These are phyloP conservation scores for Aspergillus olivimuriae DNA, from an alignment of 495 filamentous ascomycete species.

Conservation along the genomic window DNA sequence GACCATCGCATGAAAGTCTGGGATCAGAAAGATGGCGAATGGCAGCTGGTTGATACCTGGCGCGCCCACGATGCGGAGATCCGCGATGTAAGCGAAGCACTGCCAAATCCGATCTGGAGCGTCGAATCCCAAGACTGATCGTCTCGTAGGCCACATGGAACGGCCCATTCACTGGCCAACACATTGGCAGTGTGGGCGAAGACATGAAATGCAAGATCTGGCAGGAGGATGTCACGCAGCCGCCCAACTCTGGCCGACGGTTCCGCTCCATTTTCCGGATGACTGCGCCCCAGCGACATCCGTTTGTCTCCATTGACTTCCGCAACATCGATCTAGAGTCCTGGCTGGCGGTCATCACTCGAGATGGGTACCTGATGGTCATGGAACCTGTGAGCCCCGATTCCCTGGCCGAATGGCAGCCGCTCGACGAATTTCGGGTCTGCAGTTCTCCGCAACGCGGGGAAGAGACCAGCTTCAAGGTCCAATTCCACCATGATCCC, in stretches of 20 bases:
- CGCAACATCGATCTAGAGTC: constrained; percentile 68
- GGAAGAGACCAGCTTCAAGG: constrained; percentile 78
- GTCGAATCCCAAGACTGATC: constrained; percentile 8
- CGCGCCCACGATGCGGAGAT: constrained; percentile 88
- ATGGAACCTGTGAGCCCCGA: constrained; percentile 86
- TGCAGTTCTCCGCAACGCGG: constrained; percentile 56
- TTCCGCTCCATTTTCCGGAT: constrained; percentile 62
- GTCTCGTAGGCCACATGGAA: constrained; percentile 70
- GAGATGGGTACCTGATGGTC: constrained; percentile 71
- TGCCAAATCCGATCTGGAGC: too few species aligned
- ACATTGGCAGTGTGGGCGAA: constrained; percentile 67
- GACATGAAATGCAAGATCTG: constrained; percentile 85
- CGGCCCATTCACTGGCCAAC: constrained; percentile 54
- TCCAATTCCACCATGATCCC: constrained; percentile 79
- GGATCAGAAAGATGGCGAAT: constrained; percentile 71
- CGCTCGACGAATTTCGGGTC: constrained; percentile 63
- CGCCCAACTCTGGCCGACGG: constrained; percentile 63
- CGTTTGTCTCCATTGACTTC: constrained; percentile 74
- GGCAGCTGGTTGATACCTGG: constrained; percentile 82
- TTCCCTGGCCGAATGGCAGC: constrained; percentile 66
- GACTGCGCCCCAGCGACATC: constrained; percentile 49
- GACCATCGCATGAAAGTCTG: constrained; percentile 94
- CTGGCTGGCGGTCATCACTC: constrained; percentile 75
- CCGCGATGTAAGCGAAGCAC: constrained; percentile 65
- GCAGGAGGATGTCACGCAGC: constrained; percentile 76